These are phyloP conservation scores for Penstemon newberryi DNA, from an alignment of 257 asterid genomes.

Conservation along the genomic window DNA sequence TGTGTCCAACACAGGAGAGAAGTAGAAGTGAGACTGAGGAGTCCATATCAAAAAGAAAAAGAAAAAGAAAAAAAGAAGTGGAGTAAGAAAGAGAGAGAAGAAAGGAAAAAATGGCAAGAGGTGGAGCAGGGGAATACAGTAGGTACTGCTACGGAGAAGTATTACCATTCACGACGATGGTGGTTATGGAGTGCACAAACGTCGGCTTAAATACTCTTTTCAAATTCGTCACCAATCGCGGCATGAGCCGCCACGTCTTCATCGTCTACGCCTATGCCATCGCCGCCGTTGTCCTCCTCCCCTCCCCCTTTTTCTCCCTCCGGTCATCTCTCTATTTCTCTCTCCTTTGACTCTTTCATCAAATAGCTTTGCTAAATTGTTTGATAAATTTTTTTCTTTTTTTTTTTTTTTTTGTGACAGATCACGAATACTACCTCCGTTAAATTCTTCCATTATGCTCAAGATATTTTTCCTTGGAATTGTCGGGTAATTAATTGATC, in stretches of 20 bases:
- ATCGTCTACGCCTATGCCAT: conserved; percentile 70
- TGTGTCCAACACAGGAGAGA: background rate
- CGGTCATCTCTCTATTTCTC: conserved; percentile 29
- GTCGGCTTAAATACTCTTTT: conserved; percentile 80
- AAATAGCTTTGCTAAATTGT: background rate
- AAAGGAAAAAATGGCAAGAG: conserved; percentile 26
- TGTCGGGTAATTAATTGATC: conserved; percentile 60
- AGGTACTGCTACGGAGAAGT: conserved; percentile 50
- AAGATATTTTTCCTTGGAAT: conserved; percentile 70
- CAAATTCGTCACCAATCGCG: conserved; percentile 62
- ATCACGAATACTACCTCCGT: conserved; percentile 57
- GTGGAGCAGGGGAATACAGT: conserved; percentile 26
- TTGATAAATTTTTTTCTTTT: background rate
- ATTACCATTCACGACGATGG: conserved; percentile 61
- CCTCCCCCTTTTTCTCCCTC: conserved; percentile 58
- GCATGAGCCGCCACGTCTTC: conserved; percentile 83
- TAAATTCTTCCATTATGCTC: conserved; percentile 43
- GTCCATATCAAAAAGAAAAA: background rate
- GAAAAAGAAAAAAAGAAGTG: background rate
- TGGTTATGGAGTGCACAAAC: conserved; percentile 66
- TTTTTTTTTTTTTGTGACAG: conserved; percentile 34
- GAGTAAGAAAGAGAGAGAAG: background rate
- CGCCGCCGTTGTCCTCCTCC: conserved; percentile 72
- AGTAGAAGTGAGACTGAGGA: no score
- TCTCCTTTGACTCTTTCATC: background rate